A percentile compares a stretch with the other conserved stretches of the same genome.
Evolutionary conservation across 306 rosid genomes (phyloP).

Genomic region (Betula pendula): DNA sequence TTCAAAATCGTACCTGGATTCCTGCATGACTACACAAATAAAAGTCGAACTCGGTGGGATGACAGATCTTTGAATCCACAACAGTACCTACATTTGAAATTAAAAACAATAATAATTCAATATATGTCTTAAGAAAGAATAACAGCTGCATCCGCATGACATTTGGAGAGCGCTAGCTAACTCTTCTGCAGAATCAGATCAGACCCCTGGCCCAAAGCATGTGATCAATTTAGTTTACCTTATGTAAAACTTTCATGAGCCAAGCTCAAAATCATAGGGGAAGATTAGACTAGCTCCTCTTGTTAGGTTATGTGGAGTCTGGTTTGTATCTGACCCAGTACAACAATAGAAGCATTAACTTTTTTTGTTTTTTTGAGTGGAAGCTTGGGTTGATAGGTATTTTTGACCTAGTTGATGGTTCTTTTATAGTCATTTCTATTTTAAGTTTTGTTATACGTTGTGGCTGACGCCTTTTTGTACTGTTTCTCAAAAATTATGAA

Average conservation of each 20-base stretch:
- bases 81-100: constrained; percentile 59
- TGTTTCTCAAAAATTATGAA: too few species aligned
- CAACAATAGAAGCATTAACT: too few species aligned
- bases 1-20: constrained; percentile 55
- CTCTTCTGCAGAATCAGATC: not conserved
- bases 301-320: too few species aligned
- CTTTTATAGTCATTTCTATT: too few species aligned
- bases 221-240: not conserved
- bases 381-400: too few species aligned
- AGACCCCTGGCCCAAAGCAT: not conserved
- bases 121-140: not conserved
- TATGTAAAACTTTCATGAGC: too few species aligned
- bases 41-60: constrained; percentile 83
- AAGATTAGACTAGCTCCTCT: not conserved
- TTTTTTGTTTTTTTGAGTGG: too few species aligned
- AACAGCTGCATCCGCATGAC: constrained; percentile 8
- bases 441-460: too few species aligned
- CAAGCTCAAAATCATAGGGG: not conserved
- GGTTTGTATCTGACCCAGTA: too few species aligned
- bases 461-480: too few species aligned
- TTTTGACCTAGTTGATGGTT: too few species aligned
- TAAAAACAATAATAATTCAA: constrained; percentile 8
- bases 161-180: constrained; percentile 6
- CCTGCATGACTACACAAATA: constrained; percentile 88
- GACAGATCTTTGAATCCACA: constrained; percentile 82